phyloP scores from a whole-genome alignment of 2,329 filamentous ascomycete genomes.

The Stylonectria norvegica region DNA sequence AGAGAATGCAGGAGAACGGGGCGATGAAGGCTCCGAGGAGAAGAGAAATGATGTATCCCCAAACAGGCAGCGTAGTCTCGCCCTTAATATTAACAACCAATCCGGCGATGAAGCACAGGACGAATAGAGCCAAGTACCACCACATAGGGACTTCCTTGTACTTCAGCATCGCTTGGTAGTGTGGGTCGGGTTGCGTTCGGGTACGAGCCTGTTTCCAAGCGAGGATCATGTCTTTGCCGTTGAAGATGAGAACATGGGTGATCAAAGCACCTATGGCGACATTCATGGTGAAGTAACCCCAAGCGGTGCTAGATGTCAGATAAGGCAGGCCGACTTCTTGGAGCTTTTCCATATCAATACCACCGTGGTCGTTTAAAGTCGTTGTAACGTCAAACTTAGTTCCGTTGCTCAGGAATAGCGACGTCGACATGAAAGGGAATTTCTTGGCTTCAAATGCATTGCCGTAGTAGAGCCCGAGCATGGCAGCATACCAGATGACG shows the following conservation, averaged over 20 bases:
- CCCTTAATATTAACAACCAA: constrained; percentile 34
- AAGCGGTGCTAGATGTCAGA: constrained; percentile 27
- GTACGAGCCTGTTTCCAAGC: constrained; percentile 15
- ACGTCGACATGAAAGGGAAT: constrained; percentile 32
- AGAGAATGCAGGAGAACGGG: constrained; percentile 30
- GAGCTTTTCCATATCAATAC: constrained; percentile 28
- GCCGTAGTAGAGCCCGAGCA: constrained; percentile 38
- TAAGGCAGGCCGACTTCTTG: constrained; percentile 23
- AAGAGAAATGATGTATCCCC: constrained; percentile 36
- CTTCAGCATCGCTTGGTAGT: constrained; percentile 39
- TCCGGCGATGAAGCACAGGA: constrained; percentile 32
- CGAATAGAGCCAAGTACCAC: constrained; percentile 34
- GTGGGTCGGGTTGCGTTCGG: constrained; percentile 32
- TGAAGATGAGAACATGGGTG: constrained; percentile 19
- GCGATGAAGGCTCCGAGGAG: constrained; percentile 36
- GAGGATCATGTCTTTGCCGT: constrained; percentile 2
- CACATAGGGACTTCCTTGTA: constrained; percentile 39
- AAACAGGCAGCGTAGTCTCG: constrained; percentile 34
- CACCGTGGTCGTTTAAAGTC: constrained; percentile 19
- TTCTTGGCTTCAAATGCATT: constrained; percentile 37
- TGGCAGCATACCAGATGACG: constrained; percentile 33
- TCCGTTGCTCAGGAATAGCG: constrained; percentile 28
- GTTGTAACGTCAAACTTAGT: constrained; percentile 12
- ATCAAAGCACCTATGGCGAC: constrained; percentile 20
- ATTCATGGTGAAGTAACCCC: constrained; percentile 32